A percentile compares a stretch with the other conserved stretches of the same genome.
Evolutionary conservation across 2,329 filamentous ascomycete species (phyloP).

Genomic region (Xylariaceae sp.): DNA sequence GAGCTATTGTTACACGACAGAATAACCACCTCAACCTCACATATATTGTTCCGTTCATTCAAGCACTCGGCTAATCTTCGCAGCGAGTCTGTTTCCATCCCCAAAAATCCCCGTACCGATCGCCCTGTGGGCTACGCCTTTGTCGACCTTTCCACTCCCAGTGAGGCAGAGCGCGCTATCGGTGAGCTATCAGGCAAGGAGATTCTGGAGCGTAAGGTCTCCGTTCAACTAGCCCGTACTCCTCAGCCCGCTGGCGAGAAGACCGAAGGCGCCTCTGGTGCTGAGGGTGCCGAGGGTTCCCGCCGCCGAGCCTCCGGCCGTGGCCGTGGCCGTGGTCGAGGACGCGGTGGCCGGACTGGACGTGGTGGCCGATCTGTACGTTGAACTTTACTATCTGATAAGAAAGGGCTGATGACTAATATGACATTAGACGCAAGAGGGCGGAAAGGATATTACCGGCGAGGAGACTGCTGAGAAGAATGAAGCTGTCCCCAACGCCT

Average conservation of each 20-base stretch:
- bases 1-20: neutral
- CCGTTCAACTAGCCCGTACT: constrained; percentile 96
- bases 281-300: constrained; percentile 68
- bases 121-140: constrained; percentile 98
- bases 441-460: constrained; percentile 46
- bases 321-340: constrained; percentile 62
- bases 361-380: constrained; percentile 56
- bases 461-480: constrained; percentile 45
- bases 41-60: neutral
- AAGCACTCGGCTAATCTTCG: constrained; percentile 16
- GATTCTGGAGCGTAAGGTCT: constrained; percentile 98
- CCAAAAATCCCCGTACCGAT: constrained; percentile 98
- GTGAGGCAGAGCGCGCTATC: constrained; percentile 93
- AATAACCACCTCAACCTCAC: neutral
- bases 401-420: constrained; percentile 19
- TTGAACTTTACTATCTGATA: constrained; percentile 19
- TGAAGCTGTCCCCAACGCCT: constrained; percentile 46
- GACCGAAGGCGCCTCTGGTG: constrained; percentile 64
- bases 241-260: constrained; percentile 81
- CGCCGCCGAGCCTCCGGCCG: constrained; percentile 61
- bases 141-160: constrained; percentile 91
- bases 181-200: constrained; percentile 93
- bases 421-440: constrained; percentile 30
- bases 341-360: constrained; percentile 63
- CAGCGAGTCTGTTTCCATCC: constrained; percentile 98